These are phyloP conservation scores for Pythium rhizo-oryzae DNA, from an alignment of 352 stramenopile genomes.

Conservation along the genomic window DNA sequence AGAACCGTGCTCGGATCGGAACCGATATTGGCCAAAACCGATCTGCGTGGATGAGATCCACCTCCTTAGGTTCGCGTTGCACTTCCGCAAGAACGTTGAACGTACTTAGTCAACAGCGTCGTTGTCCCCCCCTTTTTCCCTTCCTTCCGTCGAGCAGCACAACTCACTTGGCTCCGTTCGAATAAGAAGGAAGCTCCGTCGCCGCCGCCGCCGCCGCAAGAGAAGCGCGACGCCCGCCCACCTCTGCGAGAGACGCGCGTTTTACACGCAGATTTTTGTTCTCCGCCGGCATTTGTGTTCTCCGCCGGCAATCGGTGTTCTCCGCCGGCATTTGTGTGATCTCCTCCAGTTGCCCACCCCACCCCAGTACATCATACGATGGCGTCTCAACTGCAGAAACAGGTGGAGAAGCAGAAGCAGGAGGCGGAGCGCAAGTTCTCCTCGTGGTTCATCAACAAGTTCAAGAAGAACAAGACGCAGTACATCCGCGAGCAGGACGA, in stretches of 20 bases:
- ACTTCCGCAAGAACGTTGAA: slow-evolving; percentile 6
- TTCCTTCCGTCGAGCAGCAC: slow-evolving; percentile 19
- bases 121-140: slow-evolving; percentile 17
- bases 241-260: too few species aligned
- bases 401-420: slow-evolving; percentile 58
- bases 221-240: too few species aligned
- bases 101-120: slow-evolving; percentile 22
- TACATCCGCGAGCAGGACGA: slow-evolving; percentile 66
- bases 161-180: slow-evolving; percentile 25
- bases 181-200: slow-evolving; percentile 32
- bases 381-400: slow-evolving; percentile 44
- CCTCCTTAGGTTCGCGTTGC: slow-evolving; percentile 25
- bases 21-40: slow-evolving; percentile 12
- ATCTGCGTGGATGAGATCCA: background rate
- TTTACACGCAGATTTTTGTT: too few species aligned
- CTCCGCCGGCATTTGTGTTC: too few species aligned
- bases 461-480: slow-evolving; percentile 61
- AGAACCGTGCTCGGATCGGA: background rate
- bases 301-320: background rate
- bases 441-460: slow-evolving; percentile 73
- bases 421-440: slow-evolving; percentile 59
- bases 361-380: too few species aligned
- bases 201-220: too few species aligned
- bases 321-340: background rate
- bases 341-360: background rate